Evolutionary conservation across 164 flowering plant genomes (phyloP).

Genomic region (Vitis rupestris): DNA sequence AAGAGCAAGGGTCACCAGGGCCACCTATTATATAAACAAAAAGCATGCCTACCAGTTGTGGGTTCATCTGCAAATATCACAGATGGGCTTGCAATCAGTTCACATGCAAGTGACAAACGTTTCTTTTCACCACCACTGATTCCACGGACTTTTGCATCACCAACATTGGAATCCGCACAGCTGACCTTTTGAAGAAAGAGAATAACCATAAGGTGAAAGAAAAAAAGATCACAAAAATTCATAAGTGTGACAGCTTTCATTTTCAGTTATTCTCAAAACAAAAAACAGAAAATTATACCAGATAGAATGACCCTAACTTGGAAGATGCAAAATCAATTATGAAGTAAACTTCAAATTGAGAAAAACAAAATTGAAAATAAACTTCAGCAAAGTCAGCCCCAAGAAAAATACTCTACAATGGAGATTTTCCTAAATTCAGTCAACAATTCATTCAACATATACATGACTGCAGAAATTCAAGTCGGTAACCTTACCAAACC

Average conservation of each 20-base stretch:
- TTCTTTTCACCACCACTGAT: slow-evolving; percentile 99
- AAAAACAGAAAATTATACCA: too few relatives aligned
- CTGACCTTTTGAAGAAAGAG: slow-evolving; percentile 53
- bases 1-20: too few relatives aligned
- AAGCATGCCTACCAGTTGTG: slow-evolving; percentile 67
- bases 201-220: not conserved
- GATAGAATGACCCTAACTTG: too few relatives aligned
- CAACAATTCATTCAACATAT: too few relatives aligned
- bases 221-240: not conserved
- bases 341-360: too few relatives aligned
- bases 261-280: slow-evolving; percentile 4
- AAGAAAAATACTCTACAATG: too few relatives aligned
- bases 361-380: too few relatives aligned
- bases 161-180: slow-evolving; percentile 90
- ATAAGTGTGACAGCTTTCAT: not conserved
- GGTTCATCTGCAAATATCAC: slow-evolving; percentile 99
- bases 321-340: too few relatives aligned
- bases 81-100: slow-evolving; percentile 96
- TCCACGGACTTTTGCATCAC: slow-evolving; percentile 97
- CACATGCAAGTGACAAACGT: slow-evolving; percentile 93
- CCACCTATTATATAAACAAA: not conserved
- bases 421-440: too few relatives aligned
- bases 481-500: slow-evolving; percentile 69
- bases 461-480: not conserved
- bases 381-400: too few relatives aligned